These are phyloP conservation scores for Lolium perenne DNA, from an alignment of 176 grass and related monocot genomes.

Conservation along the genomic window DNA sequence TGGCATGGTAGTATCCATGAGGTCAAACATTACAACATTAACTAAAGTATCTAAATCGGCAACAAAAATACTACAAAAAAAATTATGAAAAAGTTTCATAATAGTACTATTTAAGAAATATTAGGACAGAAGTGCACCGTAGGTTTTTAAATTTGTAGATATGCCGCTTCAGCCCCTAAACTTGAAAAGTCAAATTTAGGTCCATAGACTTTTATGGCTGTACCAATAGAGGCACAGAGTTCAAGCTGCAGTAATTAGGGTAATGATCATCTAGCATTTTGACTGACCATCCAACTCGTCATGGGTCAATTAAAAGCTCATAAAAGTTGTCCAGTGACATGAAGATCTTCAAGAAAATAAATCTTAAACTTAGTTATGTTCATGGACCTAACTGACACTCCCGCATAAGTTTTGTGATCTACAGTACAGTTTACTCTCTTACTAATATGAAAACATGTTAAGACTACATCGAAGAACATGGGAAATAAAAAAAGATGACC, in stretches of 20 bases:
- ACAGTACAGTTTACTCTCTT: background rate
- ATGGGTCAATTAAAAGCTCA: background rate
- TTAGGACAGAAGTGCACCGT: background rate
- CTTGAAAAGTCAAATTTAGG: background rate
- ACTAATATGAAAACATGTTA: background rate
- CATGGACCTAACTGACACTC: background rate
- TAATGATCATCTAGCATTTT: background rate
- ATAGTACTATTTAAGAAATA: background rate
- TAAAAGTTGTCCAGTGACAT: background rate
- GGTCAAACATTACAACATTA: background rate
- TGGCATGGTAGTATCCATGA: background rate
- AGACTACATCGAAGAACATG: slow-evolving; percentile 1
- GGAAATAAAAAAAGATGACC: background rate
- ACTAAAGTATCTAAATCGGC: background rate
- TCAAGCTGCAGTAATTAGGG: background rate
- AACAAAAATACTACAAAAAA: background rate
- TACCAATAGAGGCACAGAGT: background rate
- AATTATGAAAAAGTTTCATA: background rate
- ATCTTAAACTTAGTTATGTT: background rate
- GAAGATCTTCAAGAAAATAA: background rate
- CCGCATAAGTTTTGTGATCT: background rate
- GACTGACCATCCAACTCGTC: background rate
- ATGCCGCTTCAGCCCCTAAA: background rate
- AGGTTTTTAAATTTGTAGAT: background rate
- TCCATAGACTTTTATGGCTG: background rate